A percentile compares a stretch with the other conserved stretches of the same genome.
Evolutionary conservation across 202 grass and related monocot genomes (phyloP).

Genomic region (Schoenoplectus triqueter): DNA sequence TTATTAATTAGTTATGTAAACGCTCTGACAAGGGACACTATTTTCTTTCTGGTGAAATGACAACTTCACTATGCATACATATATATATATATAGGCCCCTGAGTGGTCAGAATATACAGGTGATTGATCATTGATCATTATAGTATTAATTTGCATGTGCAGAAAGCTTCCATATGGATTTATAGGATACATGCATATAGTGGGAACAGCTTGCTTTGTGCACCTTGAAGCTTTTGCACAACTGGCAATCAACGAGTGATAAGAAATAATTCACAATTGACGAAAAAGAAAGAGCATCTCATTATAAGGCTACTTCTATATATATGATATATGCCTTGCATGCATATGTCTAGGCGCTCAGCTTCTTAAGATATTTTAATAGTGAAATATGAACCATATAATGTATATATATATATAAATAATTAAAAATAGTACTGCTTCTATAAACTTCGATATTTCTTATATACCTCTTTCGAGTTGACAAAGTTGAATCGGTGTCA

Average conservation of each 20-base stretch:
- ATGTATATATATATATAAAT: no score
- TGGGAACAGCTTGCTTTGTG: not conserved
- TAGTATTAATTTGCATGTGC: conserved; percentile 6
- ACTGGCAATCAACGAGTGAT: conserved; percentile 1
- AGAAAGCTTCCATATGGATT: not conserved
- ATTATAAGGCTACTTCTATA: not conserved
- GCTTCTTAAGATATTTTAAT: not conserved
- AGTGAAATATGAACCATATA: not conserved
- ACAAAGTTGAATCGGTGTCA: no score
- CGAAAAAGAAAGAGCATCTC: conserved; percentile 2
- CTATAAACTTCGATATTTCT: no score
- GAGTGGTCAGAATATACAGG: not conserved
- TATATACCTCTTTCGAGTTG: no score
- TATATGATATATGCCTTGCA: not conserved
- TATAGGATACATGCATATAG: not conserved
- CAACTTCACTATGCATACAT: no score
- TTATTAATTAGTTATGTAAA: no score
- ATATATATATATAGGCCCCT: not conserved
- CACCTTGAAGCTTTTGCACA: conserved; percentile 8
- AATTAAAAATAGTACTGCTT: no score
- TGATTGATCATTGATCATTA: not conserved
- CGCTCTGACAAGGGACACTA: no score
- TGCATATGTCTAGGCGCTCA: conserved; percentile 10
- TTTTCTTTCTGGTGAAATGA: no score
- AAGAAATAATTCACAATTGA: not conserved